Conservation (phyloP, 768 basidiomycete genomes). For the Agrocybe pediades region DNA sequence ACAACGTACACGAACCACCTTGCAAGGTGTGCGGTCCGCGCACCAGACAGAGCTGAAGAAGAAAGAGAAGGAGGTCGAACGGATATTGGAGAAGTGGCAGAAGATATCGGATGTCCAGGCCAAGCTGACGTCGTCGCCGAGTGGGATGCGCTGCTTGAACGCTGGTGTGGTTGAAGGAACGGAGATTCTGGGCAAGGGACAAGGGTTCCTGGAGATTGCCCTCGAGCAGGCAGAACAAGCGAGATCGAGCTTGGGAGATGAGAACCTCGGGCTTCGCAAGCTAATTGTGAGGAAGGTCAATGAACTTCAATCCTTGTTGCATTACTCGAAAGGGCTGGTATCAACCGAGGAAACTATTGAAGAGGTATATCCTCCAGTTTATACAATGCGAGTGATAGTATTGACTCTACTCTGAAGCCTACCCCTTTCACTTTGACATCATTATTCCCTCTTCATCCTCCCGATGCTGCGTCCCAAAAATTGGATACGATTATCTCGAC, state of each 20-base stretch:
- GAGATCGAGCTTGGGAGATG: conserved; percentile 58
- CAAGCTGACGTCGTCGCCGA: conserved; percentile 48
- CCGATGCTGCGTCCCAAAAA: conserved; percentile 49
- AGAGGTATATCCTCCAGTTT: conserved; percentile 37
- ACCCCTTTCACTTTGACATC: conserved; percentile 43
- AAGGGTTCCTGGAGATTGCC: conserved; percentile 62
- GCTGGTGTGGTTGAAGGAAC: conserved; percentile 46
- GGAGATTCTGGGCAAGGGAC: conserved; percentile 49
- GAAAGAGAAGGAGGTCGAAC: conserved; percentile 79
- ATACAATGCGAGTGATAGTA: conserved; percentile 10
- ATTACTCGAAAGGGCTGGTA: conserved; percentile 42
- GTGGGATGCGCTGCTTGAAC: conserved; percentile 60
- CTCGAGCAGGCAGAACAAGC: conserved; percentile 75
- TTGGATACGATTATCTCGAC: conserved; percentile 44
- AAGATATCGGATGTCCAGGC: conserved; percentile 71
- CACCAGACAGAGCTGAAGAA: conserved; percentile 77
- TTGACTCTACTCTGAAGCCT: conserved; percentile 33
- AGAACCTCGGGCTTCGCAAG: conserved; percentile 63
- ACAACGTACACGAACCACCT: conserved; percentile 65
- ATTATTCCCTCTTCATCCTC: conserved; percentile 57
- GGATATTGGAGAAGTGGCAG: conserved; percentile 72
- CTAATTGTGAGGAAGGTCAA: conserved; percentile 66
- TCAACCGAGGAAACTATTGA: conserved; percentile 39
- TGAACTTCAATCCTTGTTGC: conserved; percentile 57
- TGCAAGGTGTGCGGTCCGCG: conserved; percentile 70